Base-by-base conservation (phyloP, 169 alveolate genomes). In the Amoebophrya sp. region DNA sequence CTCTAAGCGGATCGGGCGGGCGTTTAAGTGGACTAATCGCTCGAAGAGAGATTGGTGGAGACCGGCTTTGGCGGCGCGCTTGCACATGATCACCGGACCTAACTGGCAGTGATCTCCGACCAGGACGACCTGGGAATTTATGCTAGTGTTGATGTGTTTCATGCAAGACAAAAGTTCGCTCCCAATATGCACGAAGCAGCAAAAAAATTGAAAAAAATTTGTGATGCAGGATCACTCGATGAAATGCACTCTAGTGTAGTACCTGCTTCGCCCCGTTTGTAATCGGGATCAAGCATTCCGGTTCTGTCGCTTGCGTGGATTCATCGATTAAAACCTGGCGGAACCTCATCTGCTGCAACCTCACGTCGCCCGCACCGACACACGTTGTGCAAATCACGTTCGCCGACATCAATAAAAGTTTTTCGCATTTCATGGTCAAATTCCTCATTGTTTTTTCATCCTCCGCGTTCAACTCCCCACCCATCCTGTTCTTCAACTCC, bases 61-160 rank as follows among this genome's bases (percentile, higher is more conserved):
- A 83, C 98, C 99, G 29, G 98, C 98, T 92, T 96, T 95, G 40
- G 98, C 98, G 40, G 99, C 98, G 93, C 96, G 96, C 94, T 97
- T 98, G 95, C 99, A 97, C 95, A 97, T 94, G 77, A 98, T 96
- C 53, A 98, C 99, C 0, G 99, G 99, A 7, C 99, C 99, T 55
- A 98, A 94, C 95, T 98, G 97, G 92, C 98, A 95, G 93, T 98
- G 99, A 92, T 98, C 99, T 35, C 99, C 99, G 14, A 98, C 99
- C 89, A 98, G 92, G 39, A 97, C 97, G 3, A 97, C 96, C 95
- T 94, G 93, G 54, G 35, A 54, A 54, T 92, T 89, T 25, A 66
- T 41, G 66, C 53, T 38, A 90, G 77, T 39, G 55, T 23, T 14
- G 23, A 66, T 25, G 32, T 39, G n/a, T n/a, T n/a, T n/a, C n/a